A percentile compares a stretch with the other conserved stretches of the same genome.
phyloP scores from a whole-genome alignment of 345 rosid genomes.

The Lepidium didymum region DNA sequence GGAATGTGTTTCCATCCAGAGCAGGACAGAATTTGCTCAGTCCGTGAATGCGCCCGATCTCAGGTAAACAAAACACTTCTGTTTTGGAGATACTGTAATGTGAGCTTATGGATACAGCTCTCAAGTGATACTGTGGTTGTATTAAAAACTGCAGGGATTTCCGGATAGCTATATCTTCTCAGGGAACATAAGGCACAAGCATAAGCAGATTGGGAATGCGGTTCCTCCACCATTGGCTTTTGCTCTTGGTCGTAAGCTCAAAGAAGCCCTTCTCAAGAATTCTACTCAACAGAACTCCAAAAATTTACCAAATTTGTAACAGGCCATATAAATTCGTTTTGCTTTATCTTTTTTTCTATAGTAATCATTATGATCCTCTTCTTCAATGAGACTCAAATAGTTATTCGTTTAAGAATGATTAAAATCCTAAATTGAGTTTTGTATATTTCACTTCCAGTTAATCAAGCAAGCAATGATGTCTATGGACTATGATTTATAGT shows the following conservation, averaged over 20 bases:
- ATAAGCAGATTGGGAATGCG: constrained; percentile 88
- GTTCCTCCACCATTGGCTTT: constrained; percentile 85
- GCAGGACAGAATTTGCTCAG: constrained; percentile 74
- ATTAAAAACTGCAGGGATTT: constrained; percentile 56
- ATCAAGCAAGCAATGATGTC: not conserved
- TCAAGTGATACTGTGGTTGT: not conserved
- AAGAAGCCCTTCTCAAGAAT: constrained; percentile 52
- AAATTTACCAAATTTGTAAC: not conserved
- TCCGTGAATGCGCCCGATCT: constrained; percentile 89
- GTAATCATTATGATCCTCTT: not conserved
- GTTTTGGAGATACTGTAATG: not conserved
- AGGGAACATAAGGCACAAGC: constrained; percentile 58
- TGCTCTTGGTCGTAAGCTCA: constrained; percentile 77
- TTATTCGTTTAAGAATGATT: not conserved
- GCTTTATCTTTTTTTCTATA: not conserved
- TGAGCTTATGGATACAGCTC: not conserved
- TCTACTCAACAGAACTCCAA: not conserved
- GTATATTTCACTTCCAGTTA: not conserved
- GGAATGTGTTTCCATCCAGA: constrained; percentile 95
- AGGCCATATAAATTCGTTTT: not conserved
- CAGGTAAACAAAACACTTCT: constrained; percentile 37
- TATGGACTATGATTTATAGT: not conserved
- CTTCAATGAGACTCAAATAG: not conserved
- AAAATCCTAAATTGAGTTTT: not conserved
- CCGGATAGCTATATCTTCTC: constrained; percentile 58